Percentiles rank a stretch among this genome's conserved stretches.
Evolutionary conservation across 495 filamentous ascomycete species (phyloP).

Genomic region (Aspergillus panamensis): DNA sequence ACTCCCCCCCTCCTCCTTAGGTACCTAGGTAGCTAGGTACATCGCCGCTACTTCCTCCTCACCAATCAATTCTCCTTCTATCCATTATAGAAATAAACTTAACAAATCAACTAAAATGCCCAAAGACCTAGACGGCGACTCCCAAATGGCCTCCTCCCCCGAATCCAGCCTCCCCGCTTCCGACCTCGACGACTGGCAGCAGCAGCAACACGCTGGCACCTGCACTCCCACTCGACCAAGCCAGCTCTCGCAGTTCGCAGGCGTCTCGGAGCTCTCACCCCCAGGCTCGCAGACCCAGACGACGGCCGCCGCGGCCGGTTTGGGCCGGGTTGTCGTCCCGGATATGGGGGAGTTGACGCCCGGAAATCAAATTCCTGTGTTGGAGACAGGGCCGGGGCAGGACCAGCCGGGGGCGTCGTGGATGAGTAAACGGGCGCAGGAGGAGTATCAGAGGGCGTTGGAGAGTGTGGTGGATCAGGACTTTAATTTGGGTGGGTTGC

Average conservation of each 20-base stretch:
- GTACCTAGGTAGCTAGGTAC: too few species aligned
- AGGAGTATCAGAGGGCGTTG: constrained; percentile 56
- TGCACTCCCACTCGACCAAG: constrained; percentile 34
- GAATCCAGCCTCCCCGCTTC: constrained; percentile 37
- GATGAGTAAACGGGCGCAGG: constrained; percentile 57
- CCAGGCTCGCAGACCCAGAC: constrained; percentile 49
- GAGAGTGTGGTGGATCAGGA: constrained; percentile 47
- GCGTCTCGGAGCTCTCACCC: constrained; percentile 48
- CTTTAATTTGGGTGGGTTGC: constrained; percentile 41
- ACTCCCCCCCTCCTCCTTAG: too few species aligned
- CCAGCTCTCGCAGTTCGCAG: constrained; percentile 21
- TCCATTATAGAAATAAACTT: too few species aligned
- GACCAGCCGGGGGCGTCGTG: constrained; percentile 46
- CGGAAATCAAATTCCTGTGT: not conserved
- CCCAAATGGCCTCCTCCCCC: constrained; percentile 54
- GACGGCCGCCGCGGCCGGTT: constrained; percentile 5
- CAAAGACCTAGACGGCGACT: constrained; percentile 53
- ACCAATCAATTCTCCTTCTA: too few species aligned
- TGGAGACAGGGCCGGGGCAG: constrained; percentile 6
- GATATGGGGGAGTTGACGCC: not conserved
- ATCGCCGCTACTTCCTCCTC: too few species aligned
- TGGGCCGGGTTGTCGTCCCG: not conserved
- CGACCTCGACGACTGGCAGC: constrained; percentile 23
- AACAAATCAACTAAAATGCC: not conserved
- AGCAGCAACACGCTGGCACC: constrained; percentile 25